Base-by-base conservation (phyloP, 768 basidiomycete species). In the Hygrocybe coccinea region DNA sequence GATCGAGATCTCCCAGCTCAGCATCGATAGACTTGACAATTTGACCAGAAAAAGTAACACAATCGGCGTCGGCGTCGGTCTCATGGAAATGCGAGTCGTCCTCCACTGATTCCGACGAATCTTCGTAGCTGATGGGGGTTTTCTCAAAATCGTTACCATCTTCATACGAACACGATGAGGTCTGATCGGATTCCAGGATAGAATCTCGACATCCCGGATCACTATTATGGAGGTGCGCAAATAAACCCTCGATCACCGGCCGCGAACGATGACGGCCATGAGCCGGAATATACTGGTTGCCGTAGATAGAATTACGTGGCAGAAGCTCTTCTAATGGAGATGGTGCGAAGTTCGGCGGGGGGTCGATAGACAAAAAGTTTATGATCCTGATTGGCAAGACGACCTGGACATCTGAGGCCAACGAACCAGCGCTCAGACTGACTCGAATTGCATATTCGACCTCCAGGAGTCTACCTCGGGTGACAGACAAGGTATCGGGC, bases 341-440 rank as follows among this genome's bases (percentile, higher is more conserved):
- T 37, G 67, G 54, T 38, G 67, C 61, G 36, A 60, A 64, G 39
- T 66, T 72, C 36, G 85, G 85, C 11, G 86, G 87, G 19, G 91
- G 89, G 67, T 95, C 91, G 59, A 97, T 75, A 11, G 92, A 94
- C 25, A 93, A 70, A 70, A 91, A 89, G 65, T 87, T 93, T 72
- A 93, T 76, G 62, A 95, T 81, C 15, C 79, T 77, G 60, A 93
- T 72, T 0, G 93, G 93, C 8, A 94, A 67, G 19, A 81, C 82
- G 56, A 87, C 86, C 53, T 80, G 77, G 29, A 91, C 73, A 53
- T 89, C 85, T 9, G 86, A 74, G 2, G 79, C 74, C 21, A 86
- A 69, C 14, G 80, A 68, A 9, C 86, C 86, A 6, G 81, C 76
- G 60, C 78, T 79, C 37, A 87, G 68, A 5, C 80, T 80, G 25